Evolutionary conservation across 1,139 yeast species (phyloP), one percentile per base, ranked within the genome.

Genomic region (Candida sanyaensis): DNA sequence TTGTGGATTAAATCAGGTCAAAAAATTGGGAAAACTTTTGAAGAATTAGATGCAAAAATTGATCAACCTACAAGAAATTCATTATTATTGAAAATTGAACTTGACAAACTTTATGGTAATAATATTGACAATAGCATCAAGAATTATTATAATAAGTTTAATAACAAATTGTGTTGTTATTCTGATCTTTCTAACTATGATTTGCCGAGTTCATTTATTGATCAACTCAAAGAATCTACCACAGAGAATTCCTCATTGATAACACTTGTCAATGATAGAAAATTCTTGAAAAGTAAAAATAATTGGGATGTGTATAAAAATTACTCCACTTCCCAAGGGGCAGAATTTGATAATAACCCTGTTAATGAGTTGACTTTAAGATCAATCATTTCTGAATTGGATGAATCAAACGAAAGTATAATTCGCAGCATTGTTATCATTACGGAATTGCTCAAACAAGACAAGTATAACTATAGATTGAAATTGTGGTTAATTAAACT

Each of bases 401-500:
- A 61, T 34, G 41, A 39, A 5, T 44, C 57, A 2, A 28, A 44
- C 9, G 31, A 43, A 8, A 57, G 51, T 24, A 49, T 60, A 5
- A 52, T 60, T 65, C 51, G 71, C 71, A 39, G 73, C 71, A 48
- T 69, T 61, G 24, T 69, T 68, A 48, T 77, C 31, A 66, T 90
- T 7, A 86, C 84, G 55, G 59, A 69, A 10, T 75, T 83, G 0
- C 61, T 76, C 1, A 41, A 61, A 6, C 60, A 65, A 8, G 95
- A 89, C 60, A 74, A 76, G 29, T 80, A 84, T 53, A 91, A 89
- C 61, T 87, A 83, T 58, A 81, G 79, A 58, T 66, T 86, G 23
- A 77, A 84, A 48, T 65, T 88, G 13, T 88, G 96, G 93, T 69
- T 91, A 39, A 74, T 88, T 46, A 77, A 82, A 36, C 63, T 90